Conservation (phyloP, 441 rosid genomes). For the Sinapis alba region DNA sequence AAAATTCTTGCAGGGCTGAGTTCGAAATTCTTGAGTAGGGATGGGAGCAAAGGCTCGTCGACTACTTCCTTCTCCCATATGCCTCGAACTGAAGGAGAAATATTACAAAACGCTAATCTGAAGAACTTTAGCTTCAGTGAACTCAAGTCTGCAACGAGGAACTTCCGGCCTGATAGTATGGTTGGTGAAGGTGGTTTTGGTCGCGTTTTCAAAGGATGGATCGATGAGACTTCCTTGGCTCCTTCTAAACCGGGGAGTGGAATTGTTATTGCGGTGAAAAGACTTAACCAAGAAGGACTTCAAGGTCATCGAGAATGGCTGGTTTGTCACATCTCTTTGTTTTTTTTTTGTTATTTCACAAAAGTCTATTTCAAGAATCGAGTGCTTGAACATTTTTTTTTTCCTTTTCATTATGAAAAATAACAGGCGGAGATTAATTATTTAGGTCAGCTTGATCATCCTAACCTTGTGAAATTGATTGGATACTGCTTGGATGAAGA, state of each 20-base stretch:
- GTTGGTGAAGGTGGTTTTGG: conserved; percentile 57
- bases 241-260: conserved; percentile 66
- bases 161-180: conserved; percentile 64
- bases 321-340: conserved; percentile 35
- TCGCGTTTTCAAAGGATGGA: conserved; percentile 79
- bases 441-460: conserved; percentile 64
- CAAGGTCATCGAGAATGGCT: conserved; percentile 69
- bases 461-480: conserved; percentile 66
- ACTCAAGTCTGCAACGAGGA: conserved; percentile 58
- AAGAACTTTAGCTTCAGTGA: conserved; percentile 55
- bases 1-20: conserved; percentile 49
- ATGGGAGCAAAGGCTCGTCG: conserved; percentile 55
- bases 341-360: not conserved
- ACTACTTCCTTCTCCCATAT: conserved; percentile 46
- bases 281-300: conserved; percentile 57
- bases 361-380: not conserved
- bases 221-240: conserved; percentile 54
- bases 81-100: conserved; percentile 65
- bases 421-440: conserved; percentile 67
- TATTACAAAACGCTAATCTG: conserved; percentile 58
- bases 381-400: not conserved
- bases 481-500: conserved; percentile 70
- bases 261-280: conserved; percentile 54
- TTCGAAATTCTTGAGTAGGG: conserved; percentile 50
- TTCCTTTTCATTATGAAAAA: not conserved